Percentiles rank a stretch among this genome's conserved stretches.
Conservation (phyloP, 495 filamentous ascomycete species). For the Paragyromitra xinjiangensis region DNA sequence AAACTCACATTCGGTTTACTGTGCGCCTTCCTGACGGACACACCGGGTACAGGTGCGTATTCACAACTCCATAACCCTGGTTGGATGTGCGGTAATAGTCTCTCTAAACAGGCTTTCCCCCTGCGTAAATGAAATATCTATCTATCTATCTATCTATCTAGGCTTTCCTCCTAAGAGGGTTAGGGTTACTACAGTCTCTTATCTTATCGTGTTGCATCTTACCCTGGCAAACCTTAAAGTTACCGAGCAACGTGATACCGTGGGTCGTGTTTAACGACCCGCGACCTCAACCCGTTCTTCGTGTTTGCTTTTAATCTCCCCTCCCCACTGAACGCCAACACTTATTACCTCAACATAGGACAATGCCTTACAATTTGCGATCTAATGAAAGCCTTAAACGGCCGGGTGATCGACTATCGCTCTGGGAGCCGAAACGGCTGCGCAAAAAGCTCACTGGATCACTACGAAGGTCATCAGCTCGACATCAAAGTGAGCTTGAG, state of each 20-base stretch:
- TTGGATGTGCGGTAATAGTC: too few species aligned
- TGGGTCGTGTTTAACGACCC: not conserved
- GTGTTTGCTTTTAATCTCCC: not conserved
- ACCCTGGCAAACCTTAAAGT: not conserved
- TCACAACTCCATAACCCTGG: too few species aligned
- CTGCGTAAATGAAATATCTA: too few species aligned
- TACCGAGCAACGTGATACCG: not conserved
- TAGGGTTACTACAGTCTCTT: not conserved
- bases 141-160: not conserved
- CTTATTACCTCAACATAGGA: not conserved
- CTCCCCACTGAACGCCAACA: not conserved
- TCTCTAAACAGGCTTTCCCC: not conserved
- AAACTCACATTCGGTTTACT: too few species aligned
- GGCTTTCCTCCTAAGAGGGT: not conserved
- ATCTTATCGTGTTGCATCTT: not conserved
- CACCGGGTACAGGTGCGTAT: too few species aligned
- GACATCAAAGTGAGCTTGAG: conserved; percentile 13
- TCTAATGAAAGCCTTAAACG: conserved; percentile 16
- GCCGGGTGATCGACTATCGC: not conserved
- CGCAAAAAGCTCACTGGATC: not conserved
- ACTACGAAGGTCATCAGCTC: not conserved
- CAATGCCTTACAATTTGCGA: conserved; percentile 15
- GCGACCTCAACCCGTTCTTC: not conserved
- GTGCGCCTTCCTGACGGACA: too few species aligned
- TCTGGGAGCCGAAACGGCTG: conserved; percentile 1